Conservation (phyloP, 2,329 filamentous ascomycete genomes). For the Amphichorda felina region DNA sequence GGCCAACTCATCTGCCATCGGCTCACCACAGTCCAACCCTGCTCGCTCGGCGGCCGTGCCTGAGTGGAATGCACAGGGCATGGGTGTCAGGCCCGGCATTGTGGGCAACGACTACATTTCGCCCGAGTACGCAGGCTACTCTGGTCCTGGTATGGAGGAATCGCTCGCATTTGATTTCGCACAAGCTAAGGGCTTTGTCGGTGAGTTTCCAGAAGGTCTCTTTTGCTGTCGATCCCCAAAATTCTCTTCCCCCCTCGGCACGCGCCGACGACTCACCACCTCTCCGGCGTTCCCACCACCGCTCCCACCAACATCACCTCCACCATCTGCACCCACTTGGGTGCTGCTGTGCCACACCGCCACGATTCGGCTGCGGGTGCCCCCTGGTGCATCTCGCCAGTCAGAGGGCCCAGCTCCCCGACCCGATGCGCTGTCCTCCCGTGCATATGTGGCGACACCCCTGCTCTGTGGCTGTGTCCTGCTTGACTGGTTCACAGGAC, state of each 20-base stretch:
- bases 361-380: too few species aligned
- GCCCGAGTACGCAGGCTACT: constrained; percentile 41
- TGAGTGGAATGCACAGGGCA: constrained; percentile 42
- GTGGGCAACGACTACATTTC: constrained; percentile 44
- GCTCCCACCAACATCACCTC: background rate
- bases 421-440: too few species aligned
- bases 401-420: too few species aligned
- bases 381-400: too few species aligned
- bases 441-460: too few species aligned
- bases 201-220: constrained; percentile 29
- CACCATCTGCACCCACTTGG: too few species aligned
- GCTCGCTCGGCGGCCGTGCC: constrained; percentile 29
- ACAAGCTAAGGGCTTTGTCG: constrained; percentile 40
- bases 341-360: background rate
- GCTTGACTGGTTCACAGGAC: too few species aligned
- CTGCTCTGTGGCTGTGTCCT: too few species aligned
- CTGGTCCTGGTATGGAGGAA: constrained; percentile 36
- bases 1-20: constrained; percentile 52
- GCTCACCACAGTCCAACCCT: constrained; percentile 53
- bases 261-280: constrained; percentile 4
- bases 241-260: constrained; percentile 15
- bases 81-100: constrained; percentile 44
- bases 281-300: background rate
- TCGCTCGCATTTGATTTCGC: constrained; percentile 34
- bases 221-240: background rate